Evolutionary conservation across 2,329 filamentous ascomycete genomes (phyloP), one percentile per base, ranked within the genome.

Genomic region (Anisogramma anomala): DNA sequence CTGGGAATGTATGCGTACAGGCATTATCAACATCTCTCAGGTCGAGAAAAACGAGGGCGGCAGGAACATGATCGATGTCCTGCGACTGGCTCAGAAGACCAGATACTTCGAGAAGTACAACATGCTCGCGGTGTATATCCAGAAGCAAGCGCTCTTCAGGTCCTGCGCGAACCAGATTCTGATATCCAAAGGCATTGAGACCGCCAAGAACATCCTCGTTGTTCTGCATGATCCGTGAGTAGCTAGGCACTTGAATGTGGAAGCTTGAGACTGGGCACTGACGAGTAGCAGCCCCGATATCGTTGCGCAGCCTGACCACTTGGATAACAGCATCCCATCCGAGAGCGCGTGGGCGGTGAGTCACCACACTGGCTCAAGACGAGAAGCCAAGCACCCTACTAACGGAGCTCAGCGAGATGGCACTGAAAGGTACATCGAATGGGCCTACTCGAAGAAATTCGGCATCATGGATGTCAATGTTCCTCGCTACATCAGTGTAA

Each of bases 401-500:
- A 31, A 46, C 23, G 14, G 6, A 6, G 11, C 31, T 6, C 36
- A 94, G 87, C 77, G 84, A 64, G 88, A 96, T 68, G 74, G 77
- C 36, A 73, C 87, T 34, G 77, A 79, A 54, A 74, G 78, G 20
- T 95, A 94, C 58, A 77, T 95, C 48, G 78, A 82, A 45, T 94
- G 87, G 86, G 86, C 86, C 0, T 61, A 79, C 15, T 64, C 71
- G n/a, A 73, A 85, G 43, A 77, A 73, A 13, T 94, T 89, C 53
- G 85, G 79, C 1, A 77, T 96, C 17, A 82, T 98, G 52, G 91
- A 98, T 57, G 75, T 94, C 44, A 96, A 96, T 50, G 72, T 98
- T 3, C 89, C 89, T 0, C 81, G 80, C 49, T 77, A 87, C 52
- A 30, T 35, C n/a, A 14, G 28, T 7, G 44, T 46, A 39, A 10